phyloP scores from a whole-genome alignment of 306 rosid genomes.

The Cajanus cajan region DNA sequence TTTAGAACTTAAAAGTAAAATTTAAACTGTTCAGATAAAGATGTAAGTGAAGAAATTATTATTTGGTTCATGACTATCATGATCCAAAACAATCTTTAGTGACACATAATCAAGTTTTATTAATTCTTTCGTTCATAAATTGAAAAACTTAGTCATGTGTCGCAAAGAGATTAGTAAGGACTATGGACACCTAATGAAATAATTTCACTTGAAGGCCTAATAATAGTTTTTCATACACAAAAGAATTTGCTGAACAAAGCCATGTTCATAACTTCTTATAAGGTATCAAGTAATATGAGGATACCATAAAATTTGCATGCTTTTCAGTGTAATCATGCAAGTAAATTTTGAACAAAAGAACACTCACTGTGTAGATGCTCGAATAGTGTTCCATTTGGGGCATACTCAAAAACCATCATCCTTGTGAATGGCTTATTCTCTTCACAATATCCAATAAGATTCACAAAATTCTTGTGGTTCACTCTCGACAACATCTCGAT shows the following conservation, averaged over 20 bases:
- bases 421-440: constrained; percentile 89
- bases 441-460: constrained; percentile 84
- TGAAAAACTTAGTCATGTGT: too few species aligned
- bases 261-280: background rate
- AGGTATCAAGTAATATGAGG: background rate
- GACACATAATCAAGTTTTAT: too few species aligned
- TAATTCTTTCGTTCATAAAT: too few species aligned
- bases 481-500: constrained; percentile 69
- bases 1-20: background rate
- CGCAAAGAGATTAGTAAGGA: too few species aligned
- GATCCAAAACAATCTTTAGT: too few species aligned
- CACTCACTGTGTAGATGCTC: constrained; percentile 91
- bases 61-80: too few species aligned
- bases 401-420: constrained; percentile 95
- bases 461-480: constrained; percentile 90
- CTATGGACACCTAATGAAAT: too few species aligned
- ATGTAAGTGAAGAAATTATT: background rate
- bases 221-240: background rate
- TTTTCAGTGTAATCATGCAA: background rate
- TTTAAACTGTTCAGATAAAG: background rate
- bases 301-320: background rate
- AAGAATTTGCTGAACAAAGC: background rate
- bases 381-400: constrained; percentile 91
- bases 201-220: background rate
- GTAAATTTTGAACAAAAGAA: background rate